Evolutionary conservation across 2,329 filamentous ascomycete genomes (phyloP), one percentile per base, ranked within the genome.

Genomic region (Claviceps fusiformis): DNA sequence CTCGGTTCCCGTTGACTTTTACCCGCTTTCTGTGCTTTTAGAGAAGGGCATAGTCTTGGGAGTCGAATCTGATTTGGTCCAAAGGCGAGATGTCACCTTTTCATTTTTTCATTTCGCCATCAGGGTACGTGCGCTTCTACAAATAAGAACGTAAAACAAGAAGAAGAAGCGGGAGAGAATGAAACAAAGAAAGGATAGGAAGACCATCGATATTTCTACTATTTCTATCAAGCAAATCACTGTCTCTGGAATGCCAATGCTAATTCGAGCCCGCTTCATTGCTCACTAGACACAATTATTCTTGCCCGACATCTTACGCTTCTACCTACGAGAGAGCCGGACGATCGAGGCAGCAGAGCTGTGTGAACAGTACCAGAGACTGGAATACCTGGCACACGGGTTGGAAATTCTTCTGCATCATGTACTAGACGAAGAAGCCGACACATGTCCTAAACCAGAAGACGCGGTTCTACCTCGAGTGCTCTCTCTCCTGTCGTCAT

Each of bases 381-480:
- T 98, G 3, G 86, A 88, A 53, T 98, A 98, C 67, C 95, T 97
- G 65, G 80, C 91, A 0, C 93, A 98, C 65, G 92, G 88, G 0
- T 77, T 98, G 33, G 93, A 98, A 68, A 82, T 98, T 47, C 77
- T 98, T 24, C 76, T 98, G 13, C 93, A 98, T 66, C 86, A 93
- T 60, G 90, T 97, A 5, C 76, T 98, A 1, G 93, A 98, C 63
- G 89, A 95, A 60, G 93, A 96, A 68, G 92, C 95, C 2, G 93
- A 97, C 57, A 75, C 79, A 0, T 75, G 77, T 5, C 82, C 82
- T 1, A 71, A 75, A 15, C 81, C 82, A 0, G 82, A 84, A 59
- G 76, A 82, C 67, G 75, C 85, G 62, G 71, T 87, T 60, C 65
- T 91, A 63, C 78, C 82, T 63, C 70, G 83, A 3, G 81, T 85